Conservation (phyloP, 805 yeast genomes). For the Cyberlindnera subsufficiens region DNA sequence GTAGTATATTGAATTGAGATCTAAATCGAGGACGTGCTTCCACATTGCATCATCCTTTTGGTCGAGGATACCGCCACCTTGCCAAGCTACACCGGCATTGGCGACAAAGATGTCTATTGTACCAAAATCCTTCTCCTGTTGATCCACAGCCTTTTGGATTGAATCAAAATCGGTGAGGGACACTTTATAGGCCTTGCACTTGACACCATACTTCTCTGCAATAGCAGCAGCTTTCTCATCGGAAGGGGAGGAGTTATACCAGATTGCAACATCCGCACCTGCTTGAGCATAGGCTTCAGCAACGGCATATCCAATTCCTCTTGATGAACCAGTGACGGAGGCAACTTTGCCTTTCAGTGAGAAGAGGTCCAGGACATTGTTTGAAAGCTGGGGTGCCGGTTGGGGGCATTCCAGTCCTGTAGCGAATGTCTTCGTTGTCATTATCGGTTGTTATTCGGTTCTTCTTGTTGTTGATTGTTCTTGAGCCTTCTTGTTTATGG, state of each 20-base stretch:
- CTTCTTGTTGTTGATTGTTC: background rate
- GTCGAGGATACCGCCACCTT: constrained; percentile 52
- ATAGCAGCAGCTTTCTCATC: constrained; percentile 44
- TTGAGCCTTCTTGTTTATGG: background rate
- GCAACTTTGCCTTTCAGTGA: constrained; percentile 83
- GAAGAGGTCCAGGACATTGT: constrained; percentile 59
- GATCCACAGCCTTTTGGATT: constrained; percentile 25
- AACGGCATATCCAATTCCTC: constrained; percentile 79
- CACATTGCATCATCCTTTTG: constrained; percentile 46
- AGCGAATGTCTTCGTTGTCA: constrained; percentile 17
- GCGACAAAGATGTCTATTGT: constrained; percentile 80
- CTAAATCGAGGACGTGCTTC: constrained; percentile 68
- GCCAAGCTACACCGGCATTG: constrained; percentile 88
- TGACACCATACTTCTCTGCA: constrained; percentile 54
- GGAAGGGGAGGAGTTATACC: constrained; percentile 25
- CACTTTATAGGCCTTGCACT: constrained; percentile 48
- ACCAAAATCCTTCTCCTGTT: constrained; percentile 57
- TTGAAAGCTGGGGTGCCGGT: constrained; percentile 44
- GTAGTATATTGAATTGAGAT: constrained; percentile 75
- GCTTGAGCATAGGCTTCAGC: constrained; percentile 86
- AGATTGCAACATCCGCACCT: constrained; percentile 73
- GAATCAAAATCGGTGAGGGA: constrained; percentile 26
- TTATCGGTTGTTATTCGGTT: background rate
- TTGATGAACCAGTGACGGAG: constrained; percentile 75
- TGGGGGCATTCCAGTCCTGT: constrained; percentile 34